These are phyloP conservation scores for Nigrospora osmanthi DNA, from an alignment of 2,329 filamentous ascomycete genomes.

Conservation along the genomic window DNA sequence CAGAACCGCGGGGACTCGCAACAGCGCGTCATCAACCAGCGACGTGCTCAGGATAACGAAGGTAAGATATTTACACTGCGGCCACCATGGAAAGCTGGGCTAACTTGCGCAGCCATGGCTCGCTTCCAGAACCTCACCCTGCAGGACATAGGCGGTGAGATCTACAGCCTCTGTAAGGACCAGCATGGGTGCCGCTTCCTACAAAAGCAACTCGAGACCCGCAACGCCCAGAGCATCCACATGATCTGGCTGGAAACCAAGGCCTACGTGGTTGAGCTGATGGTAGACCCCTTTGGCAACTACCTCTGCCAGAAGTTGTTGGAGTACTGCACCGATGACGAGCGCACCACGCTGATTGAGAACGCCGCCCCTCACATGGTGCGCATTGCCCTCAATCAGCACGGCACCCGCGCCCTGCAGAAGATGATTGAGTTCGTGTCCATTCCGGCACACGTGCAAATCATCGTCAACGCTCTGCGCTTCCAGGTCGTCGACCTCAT, in stretches of 20 bases:
- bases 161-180: constrained; percentile 91
- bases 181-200: constrained; percentile 96
- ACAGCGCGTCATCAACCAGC: constrained; percentile 66
- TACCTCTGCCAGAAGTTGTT: constrained; percentile 98
- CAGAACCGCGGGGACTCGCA: constrained; percentile 59
- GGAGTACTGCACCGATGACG: constrained; percentile 90
- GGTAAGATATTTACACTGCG: constrained; percentile 34
- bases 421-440: constrained; percentile 99
- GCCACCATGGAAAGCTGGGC: neutral
- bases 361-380: constrained; percentile 85
- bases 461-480: constrained; percentile 79
- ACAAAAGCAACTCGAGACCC: constrained; percentile 94
- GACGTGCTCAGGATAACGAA: constrained; percentile 67
- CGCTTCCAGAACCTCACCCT: constrained; percentile 79
- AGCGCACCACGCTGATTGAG: constrained; percentile 86
- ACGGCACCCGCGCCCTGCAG: constrained; percentile 90
- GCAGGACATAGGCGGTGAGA: constrained; percentile 72
- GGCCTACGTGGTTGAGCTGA: constrained; percentile 88
- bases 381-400: constrained; percentile 90
- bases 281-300: constrained; percentile 99
- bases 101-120: constrained; percentile 52
- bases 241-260: constrained; percentile 94
- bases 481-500: constrained; percentile 88
- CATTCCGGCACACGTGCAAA: constrained; percentile 74
- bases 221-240: constrained; percentile 73